A percentile compares a stretch with the other conserved stretches of the same genome.
Evolutionary conservation across 495 filamentous ascomycete species (phyloP).

Genomic region (Penicillium malachiteum): DNA sequence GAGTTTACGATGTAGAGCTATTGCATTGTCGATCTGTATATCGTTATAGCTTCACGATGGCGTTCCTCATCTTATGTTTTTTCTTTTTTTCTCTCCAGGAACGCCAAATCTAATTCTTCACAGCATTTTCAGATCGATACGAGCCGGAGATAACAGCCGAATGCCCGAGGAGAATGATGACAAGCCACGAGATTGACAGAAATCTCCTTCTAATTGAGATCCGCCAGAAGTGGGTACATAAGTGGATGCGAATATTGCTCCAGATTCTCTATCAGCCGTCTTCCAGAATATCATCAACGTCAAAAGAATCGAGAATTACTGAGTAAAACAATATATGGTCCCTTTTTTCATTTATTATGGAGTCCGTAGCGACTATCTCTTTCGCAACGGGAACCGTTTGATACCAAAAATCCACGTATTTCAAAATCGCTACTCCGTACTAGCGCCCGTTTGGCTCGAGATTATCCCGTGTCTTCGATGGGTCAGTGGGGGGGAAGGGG

Average conservation of each 20-base stretch:
- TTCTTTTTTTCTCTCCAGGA: neutral
- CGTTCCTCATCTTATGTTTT: neutral
- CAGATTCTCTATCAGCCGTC: conserved; percentile 13
- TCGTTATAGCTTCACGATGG: neutral
- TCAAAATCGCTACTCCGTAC: neutral
- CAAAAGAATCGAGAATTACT: neutral
- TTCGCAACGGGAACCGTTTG: neutral
- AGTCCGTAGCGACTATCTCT: neutral
- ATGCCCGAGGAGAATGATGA: conserved; percentile 10
- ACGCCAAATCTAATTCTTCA: neutral
- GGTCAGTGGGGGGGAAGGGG: neutral
- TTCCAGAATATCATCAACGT: conserved; percentile 12
- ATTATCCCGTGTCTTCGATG: conserved; percentile 7
- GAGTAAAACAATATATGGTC: neutral
- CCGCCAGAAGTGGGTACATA: conserved; percentile 14
- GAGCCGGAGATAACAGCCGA: conserved; percentile 11
- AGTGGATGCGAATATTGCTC: conserved; percentile 25
- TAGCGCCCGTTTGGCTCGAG: conserved; percentile 2
- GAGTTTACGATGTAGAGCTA: neutral
- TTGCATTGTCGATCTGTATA: neutral
- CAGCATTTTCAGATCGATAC: conserved; percentile 5
- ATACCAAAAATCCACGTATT: conserved; percentile 1
- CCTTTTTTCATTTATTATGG: neutral
- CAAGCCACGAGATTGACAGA: conserved; percentile 14
- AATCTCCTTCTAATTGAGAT: conserved; percentile 20